A percentile compares a stretch with the other conserved stretches of the same genome.
Conservation (phyloP, 2,329 filamentous ascomycete genomes). For the Simplicillium aogashimaense region DNA sequence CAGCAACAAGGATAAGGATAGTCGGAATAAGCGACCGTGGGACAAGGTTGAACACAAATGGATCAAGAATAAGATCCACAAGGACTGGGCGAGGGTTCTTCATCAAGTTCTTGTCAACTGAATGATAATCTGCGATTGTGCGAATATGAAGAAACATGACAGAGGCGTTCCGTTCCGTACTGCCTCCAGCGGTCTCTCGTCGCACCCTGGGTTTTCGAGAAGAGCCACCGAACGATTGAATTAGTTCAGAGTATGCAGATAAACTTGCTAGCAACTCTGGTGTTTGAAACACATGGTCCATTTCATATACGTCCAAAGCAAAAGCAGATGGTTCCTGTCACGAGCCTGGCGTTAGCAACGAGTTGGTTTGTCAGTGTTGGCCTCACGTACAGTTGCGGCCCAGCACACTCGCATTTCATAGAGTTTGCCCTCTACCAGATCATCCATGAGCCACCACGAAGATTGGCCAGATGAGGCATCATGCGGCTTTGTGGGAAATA, state of each 20-base stretch:
- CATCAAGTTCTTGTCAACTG: slow-evolving; percentile 68
- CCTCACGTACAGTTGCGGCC: slow-evolving; percentile 70
- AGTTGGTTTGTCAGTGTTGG: slow-evolving; percentile 10
- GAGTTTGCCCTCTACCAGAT: slow-evolving; percentile 58
- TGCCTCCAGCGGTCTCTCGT: slow-evolving; percentile 2
- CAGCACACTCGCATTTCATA: slow-evolving; percentile 94
- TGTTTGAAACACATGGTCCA: slow-evolving; percentile 51
- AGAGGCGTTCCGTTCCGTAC: slow-evolving; percentile 27
- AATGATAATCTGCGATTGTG: slow-evolving; percentile 78
- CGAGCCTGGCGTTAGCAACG: slow-evolving; percentile 4
- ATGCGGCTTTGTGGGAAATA: slow-evolving; percentile 48
- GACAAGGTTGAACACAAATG: slow-evolving; percentile 69
- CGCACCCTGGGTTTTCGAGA: neutral
- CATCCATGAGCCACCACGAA: slow-evolving; percentile 71
- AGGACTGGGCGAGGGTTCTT: slow-evolving; percentile 58
- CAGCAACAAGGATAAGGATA: slow-evolving; percentile 46
- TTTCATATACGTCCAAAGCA: slow-evolving; percentile 52
- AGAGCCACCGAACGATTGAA: slow-evolving; percentile 8
- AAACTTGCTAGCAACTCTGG: slow-evolving; percentile 57
- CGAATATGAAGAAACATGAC: slow-evolving; percentile 63
- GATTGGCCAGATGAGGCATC: slow-evolving; percentile 43
- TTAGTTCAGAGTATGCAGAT: slow-evolving; percentile 43
- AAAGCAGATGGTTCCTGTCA: slow-evolving; percentile 78
- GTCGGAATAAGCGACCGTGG: slow-evolving; percentile 70
- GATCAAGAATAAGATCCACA: slow-evolving; percentile 79